phyloP scores from a whole-genome alignment of 192 early-diverging fungal species.

The Tieghemiomyces parasiticus region DNA sequence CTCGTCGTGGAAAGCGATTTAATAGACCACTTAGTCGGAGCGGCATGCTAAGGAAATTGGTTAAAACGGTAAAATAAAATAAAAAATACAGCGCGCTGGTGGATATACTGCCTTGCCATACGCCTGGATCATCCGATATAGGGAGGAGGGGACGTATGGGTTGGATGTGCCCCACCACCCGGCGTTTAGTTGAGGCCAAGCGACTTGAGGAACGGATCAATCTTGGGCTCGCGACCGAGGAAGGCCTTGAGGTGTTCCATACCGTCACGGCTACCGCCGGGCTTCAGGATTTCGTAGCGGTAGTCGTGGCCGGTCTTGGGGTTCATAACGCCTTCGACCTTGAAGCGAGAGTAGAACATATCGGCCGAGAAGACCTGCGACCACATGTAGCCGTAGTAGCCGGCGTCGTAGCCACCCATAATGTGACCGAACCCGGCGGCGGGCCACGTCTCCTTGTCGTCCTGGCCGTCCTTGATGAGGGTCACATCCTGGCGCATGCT shows the following conservation, averaged over 20 bases:
- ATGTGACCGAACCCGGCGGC: constrained; percentile 44
- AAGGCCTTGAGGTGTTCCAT: constrained; percentile 53
- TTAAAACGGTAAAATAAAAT: too few species aligned
- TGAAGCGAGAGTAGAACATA: constrained; percentile 60
- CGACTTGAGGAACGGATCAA: constrained; percentile 63
- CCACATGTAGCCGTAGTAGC: constrained; percentile 69
- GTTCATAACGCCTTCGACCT: constrained; percentile 40
- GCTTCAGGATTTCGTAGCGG: constrained; percentile 50
- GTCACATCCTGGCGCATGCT: constrained; percentile 27
- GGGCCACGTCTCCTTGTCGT: constrained; percentile 14
- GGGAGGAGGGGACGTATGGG: too few species aligned
- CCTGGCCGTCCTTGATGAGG: constrained; percentile 19
- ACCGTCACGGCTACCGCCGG: constrained; percentile 54
- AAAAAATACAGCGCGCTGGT: too few species aligned
- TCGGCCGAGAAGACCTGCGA: constrained; percentile 66
- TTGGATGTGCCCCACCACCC: too few species aligned
- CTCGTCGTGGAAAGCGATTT: too few species aligned
- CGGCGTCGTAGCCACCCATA: constrained; percentile 56
- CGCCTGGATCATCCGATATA: too few species aligned
- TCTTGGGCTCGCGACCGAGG: constrained; percentile 65
- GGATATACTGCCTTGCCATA: too few species aligned
- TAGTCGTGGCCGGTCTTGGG: constrained; percentile 46
- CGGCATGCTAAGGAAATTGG: too few species aligned
- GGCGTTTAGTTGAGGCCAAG: constrained; percentile 31
- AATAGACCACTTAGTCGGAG: too few species aligned